Evolutionary conservation across 768 basidiomycete genomes (phyloP), one percentile per base, ranked within the genome.

Genomic region (Panaeolus cyanescens): DNA sequence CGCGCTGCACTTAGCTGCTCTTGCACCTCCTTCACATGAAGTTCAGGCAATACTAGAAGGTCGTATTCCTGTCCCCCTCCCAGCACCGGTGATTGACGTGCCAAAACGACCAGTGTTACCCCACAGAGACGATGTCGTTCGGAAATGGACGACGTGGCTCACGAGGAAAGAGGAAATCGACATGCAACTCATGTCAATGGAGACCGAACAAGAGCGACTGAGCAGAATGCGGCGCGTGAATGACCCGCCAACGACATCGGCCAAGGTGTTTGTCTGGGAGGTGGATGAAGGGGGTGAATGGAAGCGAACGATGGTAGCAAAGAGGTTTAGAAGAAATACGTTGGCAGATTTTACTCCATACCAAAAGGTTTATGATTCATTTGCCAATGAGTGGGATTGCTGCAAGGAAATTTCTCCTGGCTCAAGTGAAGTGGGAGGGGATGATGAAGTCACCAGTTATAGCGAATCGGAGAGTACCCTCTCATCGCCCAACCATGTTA

Each of bases 181-280:
- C 30, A 17, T 40, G 9, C 17, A 33, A 28, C 20, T 59, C 8
- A 20, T 34, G 12, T 53, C 42, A 9, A 61, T 45, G 8, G 57
- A 64, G 31, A 58, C 32, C 3, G 4, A 12, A 40, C 13, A 55
- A 33, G 45, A 64, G 28, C 42, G 39, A 15, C 6, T 15, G 5
- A 28, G 25, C 10, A 12, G 59, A 15, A 40, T 64, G 17, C 57
- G 33, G 8, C 40, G 60, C 7, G 36, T 61, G 37, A 36, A 10
- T 17, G 42, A 64, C 25, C 32, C 50, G 8, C 63, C 63, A 28
- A 58, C 39, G 0, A 34, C 17, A 9, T 58, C 50, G 2, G 60
- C 60, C 17, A 39, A 45, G 22, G 60, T 64, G 6, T 64, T 58
- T 34, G 53, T 58, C 22, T 64, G 63, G 63, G 42, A 37, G 28